phyloP scores from a whole-genome alignment of 257 asterid genomes.

The Ehretia macrophylla region DNA sequence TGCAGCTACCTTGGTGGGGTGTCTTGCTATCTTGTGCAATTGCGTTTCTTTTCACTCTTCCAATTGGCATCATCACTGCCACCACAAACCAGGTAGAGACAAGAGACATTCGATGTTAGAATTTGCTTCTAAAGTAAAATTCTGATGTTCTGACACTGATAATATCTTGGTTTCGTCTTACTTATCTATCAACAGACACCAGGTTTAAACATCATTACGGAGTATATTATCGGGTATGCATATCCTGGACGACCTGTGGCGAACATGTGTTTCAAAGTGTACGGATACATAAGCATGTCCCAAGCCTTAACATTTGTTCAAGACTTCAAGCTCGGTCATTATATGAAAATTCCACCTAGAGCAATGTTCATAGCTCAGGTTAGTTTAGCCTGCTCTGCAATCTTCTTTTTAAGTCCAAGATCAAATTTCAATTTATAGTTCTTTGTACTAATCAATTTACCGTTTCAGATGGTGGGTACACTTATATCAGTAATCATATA shows the following conservation, averaged over 20 bases:
- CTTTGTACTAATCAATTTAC: background rate
- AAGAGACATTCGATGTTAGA: background rate
- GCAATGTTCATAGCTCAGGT: constrained; percentile 69
- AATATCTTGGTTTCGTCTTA: background rate
- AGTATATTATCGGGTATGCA: constrained; percentile 43
- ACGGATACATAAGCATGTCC: constrained; percentile 60
- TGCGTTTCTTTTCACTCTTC: constrained; percentile 46
- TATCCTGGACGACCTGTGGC: constrained; percentile 62
- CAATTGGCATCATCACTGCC: constrained; percentile 48
- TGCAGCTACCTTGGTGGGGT: constrained; percentile 70
- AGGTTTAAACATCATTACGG: constrained; percentile 54
- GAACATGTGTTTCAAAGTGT: constrained; percentile 58
- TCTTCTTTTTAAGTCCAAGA: no score
- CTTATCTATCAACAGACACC: constrained; percentile 21
- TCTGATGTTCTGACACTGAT: background rate
- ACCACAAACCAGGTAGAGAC: constrained; percentile 53
- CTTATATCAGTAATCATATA: constrained; percentile 27
- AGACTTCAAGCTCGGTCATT: constrained; percentile 68
- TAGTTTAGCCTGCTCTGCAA: background rate
- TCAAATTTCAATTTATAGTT: no score
- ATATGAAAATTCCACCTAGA: constrained; percentile 71
- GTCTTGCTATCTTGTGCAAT: constrained; percentile 42
- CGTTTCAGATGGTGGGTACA: constrained; percentile 40
- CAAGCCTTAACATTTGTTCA: constrained; percentile 45
- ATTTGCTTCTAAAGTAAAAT: background rate